A percentile compares a stretch with the other conserved stretches of the same genome.
These are phyloP conservation scores for Astrothelium macrocarpum DNA, from an alignment of 495 filamentous ascomycete genomes.

Conservation along the genomic window DNA sequence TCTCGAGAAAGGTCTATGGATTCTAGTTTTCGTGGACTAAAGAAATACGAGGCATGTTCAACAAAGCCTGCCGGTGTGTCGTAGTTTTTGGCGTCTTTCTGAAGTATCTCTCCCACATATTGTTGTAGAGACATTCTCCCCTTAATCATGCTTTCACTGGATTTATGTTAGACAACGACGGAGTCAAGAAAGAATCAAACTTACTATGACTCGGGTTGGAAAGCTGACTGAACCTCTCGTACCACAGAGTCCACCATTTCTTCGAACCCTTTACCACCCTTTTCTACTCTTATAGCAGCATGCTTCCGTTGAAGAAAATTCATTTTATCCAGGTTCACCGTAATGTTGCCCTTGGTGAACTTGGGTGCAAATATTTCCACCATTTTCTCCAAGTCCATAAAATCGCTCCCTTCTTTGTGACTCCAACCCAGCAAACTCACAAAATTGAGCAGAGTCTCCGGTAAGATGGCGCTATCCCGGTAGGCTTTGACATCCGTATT, in stretches of 20 bases:
- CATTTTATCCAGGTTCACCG: constrained; percentile 71
- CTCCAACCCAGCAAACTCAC: constrained; percentile 81
- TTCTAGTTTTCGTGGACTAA: constrained; percentile 34
- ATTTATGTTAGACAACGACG: too few relatives aligned
- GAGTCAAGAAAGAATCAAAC: constrained; percentile 17
- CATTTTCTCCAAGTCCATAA: constrained; percentile 62
- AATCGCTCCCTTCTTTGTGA: constrained; percentile 51
- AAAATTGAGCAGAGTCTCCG: constrained; percentile 72
- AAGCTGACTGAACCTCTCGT: constrained; percentile 8
- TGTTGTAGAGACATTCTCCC: constrained; percentile 10
- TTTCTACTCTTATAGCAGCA: constrained; percentile 26
- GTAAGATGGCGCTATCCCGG: constrained; percentile 57
- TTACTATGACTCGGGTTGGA: constrained; percentile 16
- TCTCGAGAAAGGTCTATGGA: background rate
- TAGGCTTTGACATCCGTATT: constrained; percentile 63
- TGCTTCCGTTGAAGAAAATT: constrained; percentile 70
- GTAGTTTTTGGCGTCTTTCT: constrained; percentile 53
- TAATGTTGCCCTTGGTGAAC: constrained; percentile 84
- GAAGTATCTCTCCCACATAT: constrained; percentile 46
- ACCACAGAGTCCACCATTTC: constrained; percentile 36
- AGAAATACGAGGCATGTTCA: constrained; percentile 52
- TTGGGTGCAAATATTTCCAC: constrained; percentile 64
- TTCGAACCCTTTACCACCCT: constrained; percentile 31
- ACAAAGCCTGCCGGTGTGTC: constrained; percentile 49
- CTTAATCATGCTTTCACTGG: constrained; percentile 11